Base-by-base conservation (phyloP, 2,329 filamentous ascomycete genomes). In the Chaetomiaceae sp. region DNA sequence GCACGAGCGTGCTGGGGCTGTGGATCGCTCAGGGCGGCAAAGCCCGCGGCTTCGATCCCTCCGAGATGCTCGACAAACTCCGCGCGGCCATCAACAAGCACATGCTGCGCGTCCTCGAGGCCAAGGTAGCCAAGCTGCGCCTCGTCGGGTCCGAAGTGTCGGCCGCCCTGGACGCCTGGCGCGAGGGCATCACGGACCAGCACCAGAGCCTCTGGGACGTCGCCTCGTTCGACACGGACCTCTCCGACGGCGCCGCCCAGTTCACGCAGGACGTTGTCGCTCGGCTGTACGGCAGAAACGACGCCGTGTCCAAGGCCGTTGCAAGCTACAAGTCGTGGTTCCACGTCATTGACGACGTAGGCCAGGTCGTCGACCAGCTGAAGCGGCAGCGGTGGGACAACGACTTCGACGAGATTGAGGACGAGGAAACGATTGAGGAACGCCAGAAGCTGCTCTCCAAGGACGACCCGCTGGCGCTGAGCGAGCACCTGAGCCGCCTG, bases 371-470 rank as follows among this genome's bases (percentile, higher is more conserved):
- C 7, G 81, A 83, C 37, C 76, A 81, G 54, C 78, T 94, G 61
- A 81, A 76, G 56, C 79, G 80, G 43, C 82, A 85, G 59, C 80
- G 83, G 52, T 91, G 88, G 87, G 86, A 91, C 58, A 85, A 89
- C 51, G 86, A 89, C 56, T 77, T 84, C 25, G 83, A 87, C 47
- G 82, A 87, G 47, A 82, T 89, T 37, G 87, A 90, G 55, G 86
- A 90, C 55, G 87, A 91, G 57, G 78, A 87, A 50, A 82, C 79
- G 1, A 79, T 87, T 19, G 84, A 89, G 57, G 76, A 77, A 17
- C 78, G 85, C 31, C 85, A 89, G 61, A 77, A 79, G 34, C 68
- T 84, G 0, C 75, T 95, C 12, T 89, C 85, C 67, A 82, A 82
- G 48, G 83, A 92, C 9, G 70, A 75, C 54, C 73, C 72, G 11